Percentiles rank a stretch among this genome's conserved stretches.
These are phyloP conservation scores for Heteromeles arbutifolia DNA, from an alignment of 306 rosid species.

Conservation along the genomic window DNA sequence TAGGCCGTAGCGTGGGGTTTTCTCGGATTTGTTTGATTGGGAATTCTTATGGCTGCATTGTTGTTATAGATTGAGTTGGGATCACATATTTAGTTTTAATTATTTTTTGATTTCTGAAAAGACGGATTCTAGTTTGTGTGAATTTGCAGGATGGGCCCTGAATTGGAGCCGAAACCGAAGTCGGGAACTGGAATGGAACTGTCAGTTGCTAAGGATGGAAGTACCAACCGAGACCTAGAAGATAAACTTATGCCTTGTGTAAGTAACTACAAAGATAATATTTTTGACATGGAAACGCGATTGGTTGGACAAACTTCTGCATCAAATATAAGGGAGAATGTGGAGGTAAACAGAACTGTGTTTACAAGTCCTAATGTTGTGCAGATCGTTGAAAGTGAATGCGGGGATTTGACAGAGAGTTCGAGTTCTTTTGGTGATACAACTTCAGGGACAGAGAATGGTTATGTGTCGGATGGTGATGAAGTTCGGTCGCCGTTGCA, in stretches of 20 bases:
- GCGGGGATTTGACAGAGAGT: slow-evolving; percentile 37
- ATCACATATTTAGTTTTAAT: not conserved
- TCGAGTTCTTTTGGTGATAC: slow-evolving; percentile 80
- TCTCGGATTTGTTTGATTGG: not conserved
- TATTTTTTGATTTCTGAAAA: not conserved
- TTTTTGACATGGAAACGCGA: slow-evolving; percentile 15
- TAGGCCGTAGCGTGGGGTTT: not conserved
- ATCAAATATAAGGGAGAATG: slow-evolving; percentile 27
- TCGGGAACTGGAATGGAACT: slow-evolving; percentile 28
- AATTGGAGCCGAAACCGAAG: slow-evolving; percentile 31
- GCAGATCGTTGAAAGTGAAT: slow-evolving; percentile 24
- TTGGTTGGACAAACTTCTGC: slow-evolving; percentile 13
- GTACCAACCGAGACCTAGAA: slow-evolving; percentile 2
- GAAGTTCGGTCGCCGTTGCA: slow-evolving; percentile 50
- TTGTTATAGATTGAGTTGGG: not conserved
- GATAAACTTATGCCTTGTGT: slow-evolving; percentile 22
- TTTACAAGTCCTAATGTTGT: slow-evolving; percentile 15
- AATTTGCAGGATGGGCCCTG: slow-evolving; percentile 42
- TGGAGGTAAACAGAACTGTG: slow-evolving; percentile 43
- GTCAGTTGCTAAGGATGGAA: slow-evolving; percentile 23
- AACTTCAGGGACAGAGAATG: slow-evolving; percentile 39
- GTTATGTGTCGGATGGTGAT: slow-evolving; percentile 28
- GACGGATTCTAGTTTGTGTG: slow-evolving; percentile 4
- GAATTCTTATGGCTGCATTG: not conserved
- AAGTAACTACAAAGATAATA: slow-evolving; percentile 20